Base-by-base conservation (phyloP, 352 stramenopile genomes). In the Phytophthora hibernalis region DNA sequence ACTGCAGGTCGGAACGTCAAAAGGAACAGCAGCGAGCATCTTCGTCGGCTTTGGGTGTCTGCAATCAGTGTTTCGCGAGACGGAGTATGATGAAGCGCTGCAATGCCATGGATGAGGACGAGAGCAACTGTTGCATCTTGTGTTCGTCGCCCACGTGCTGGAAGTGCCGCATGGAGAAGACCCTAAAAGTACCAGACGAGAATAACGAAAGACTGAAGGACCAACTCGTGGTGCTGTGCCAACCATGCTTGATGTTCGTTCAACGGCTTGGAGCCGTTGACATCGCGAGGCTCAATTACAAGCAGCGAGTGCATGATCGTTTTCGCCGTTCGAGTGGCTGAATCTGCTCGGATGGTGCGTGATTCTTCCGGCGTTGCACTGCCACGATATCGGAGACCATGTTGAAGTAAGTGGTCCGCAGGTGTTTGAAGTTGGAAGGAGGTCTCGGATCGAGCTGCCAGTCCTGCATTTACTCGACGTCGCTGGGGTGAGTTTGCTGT, bases 101-200 rank as follows among this genome's bases (percentile, higher is more conserved):
- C 18, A 26, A 10, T 15, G 10, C 16, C 24, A 12, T n/a, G 42
- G 28, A 11, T 3, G 18, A 20, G 13, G 37, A 65, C 7, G 63
- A 57, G 4, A 68, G 44, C 20, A 48, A 42, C 11, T 16, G 2
- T 21, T 72, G 64, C 28, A 43, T 44, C 15, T 40, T 72, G 37
- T 72, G 58, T 33, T 16, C 44, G 21, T 58, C 58, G 3, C 44
- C 57, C 26, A 72, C 64, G 13, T 74, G 65, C 20, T 74, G 31
- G 16, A 55, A 51, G 11, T 74, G 65, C 26, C 40, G 54, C 3
- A 21, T 66, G 16, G 42, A 65, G 43, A 20, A 43, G 15, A 59
- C 40, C 0, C 42, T 70, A 21, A 70, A 62, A 30, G 53, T 66
- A 22, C 16, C 50, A 16, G 42, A 52, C 40, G 42, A 60, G 33